Percentiles rank a stretch among this genome's conserved stretches.
phyloP scores from a whole-genome alignment of 2,329 filamentous ascomycete species.

The Colletotrichum lentis region DNA sequence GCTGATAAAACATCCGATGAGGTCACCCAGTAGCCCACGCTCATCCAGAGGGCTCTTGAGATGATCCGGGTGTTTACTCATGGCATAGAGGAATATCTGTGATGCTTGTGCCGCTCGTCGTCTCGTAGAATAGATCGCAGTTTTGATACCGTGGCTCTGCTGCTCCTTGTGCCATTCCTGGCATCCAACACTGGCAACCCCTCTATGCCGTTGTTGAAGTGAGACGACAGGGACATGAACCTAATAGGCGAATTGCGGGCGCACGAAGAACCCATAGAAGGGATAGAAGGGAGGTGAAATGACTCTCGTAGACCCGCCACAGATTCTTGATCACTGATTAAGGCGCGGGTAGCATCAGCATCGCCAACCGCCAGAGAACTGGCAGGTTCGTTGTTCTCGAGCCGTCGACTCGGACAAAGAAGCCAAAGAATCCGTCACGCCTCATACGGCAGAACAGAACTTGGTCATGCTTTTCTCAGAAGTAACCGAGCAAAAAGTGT shows the following conservation, averaged over 20 bases:
- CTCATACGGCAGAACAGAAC: conserved; percentile 6
- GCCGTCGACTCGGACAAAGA: conserved; percentile 22
- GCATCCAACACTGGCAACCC: background rate
- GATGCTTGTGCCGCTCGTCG: background rate
- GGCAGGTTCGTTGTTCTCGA: background rate
- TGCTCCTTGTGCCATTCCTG: conserved; percentile 18
- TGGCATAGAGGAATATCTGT: background rate
- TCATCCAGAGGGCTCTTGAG: background rate
- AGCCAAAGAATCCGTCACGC: conserved; percentile 17
- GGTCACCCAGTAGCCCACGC: conserved; percentile 1
- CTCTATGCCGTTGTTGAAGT: background rate
- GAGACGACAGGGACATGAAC: conserved; percentile 14
- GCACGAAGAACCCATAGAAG: background rate
- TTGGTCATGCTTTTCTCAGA: background rate
- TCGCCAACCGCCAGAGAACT: conserved; percentile 2
- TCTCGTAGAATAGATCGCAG: conserved; percentile 8
- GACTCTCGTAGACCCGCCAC: background rate
- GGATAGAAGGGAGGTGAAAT: background rate
- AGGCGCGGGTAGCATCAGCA: conserved; percentile 3
- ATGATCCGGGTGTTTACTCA: conserved; percentile 12
- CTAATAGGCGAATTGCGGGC: conserved; percentile 6
- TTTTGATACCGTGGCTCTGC: conserved; percentile 9
- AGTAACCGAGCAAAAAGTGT: background rate
- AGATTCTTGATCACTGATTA: background rate
- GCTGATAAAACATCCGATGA: conserved; percentile 14